Conservation (phyloP, 225 moss, liverwort and hornwort genomes). For the Asterella californica region DNA sequence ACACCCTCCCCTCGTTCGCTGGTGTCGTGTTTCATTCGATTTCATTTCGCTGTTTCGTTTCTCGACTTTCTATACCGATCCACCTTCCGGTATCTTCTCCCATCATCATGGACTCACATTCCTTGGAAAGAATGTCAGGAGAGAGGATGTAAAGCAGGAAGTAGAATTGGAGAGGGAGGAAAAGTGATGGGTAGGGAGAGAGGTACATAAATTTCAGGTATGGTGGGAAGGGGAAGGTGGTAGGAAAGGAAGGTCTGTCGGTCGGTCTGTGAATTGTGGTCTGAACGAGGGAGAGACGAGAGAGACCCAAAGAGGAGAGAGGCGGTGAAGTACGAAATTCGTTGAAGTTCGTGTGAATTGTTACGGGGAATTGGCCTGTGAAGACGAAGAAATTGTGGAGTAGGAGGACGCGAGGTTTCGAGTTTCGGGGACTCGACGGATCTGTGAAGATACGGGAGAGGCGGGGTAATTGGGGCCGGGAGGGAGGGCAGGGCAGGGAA, state of each 20-base stretch:
- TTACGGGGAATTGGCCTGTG: constrained; percentile 2
- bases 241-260: background rate
- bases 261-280: background rate
- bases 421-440: background rate
- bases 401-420: background rate
- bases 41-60: background rate
- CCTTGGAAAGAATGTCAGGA: background rate
- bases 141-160: background rate
- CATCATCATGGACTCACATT: background rate
- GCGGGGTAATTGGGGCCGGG: background rate
- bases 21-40: background rate
- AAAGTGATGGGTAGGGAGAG: too few relatives aligned
- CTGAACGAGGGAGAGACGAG: background rate
- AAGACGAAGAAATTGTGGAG: background rate
- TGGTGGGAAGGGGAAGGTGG: background rate
- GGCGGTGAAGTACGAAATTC: background rate
- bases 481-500: background rate
- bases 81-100: background rate
- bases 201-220: background rate
- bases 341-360: background rate
- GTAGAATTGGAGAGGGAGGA: background rate
- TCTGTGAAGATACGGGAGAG: constrained; percentile 2
- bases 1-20: too few relatives aligned
- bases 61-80: background rate
- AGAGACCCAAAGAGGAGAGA: background rate